These are phyloP conservation scores for Suillus paluster DNA, from an alignment of 768 basidiomycete genomes.

Conservation along the genomic window DNA sequence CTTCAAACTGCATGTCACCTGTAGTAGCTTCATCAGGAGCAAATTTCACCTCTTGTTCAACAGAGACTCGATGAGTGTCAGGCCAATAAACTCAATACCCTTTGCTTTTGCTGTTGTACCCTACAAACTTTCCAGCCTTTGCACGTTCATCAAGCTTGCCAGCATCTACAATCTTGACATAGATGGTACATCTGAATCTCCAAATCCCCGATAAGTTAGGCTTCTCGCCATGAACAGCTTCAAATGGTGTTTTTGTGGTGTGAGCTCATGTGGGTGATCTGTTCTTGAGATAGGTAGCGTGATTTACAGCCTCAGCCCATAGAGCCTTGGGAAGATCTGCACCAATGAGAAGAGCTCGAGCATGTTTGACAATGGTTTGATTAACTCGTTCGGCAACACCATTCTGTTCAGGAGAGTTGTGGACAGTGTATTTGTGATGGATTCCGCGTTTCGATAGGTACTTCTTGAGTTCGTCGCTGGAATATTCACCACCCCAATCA, in stretches of 20 bases:
- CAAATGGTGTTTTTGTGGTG: slow-evolving; percentile 28
- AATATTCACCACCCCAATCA: slow-evolving; percentile 33
- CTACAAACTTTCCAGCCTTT: slow-evolving; percentile 17
- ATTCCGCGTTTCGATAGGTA: slow-evolving; percentile 26
- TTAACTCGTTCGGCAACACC: slow-evolving; percentile 34
- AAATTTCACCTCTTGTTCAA: slow-evolving; percentile 21
- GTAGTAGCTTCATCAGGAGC: not conserved
- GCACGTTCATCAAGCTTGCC: slow-evolving; percentile 17
- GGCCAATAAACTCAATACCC: slow-evolving; percentile 26
- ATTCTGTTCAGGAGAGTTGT: slow-evolving; percentile 32
- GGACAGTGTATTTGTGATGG: slow-evolving; percentile 21
- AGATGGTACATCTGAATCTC: slow-evolving; percentile 24
- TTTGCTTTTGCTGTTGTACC: slow-evolving; percentile 18
- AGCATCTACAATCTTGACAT: slow-evolving; percentile 11
- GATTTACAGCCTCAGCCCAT: slow-evolving; percentile 29
- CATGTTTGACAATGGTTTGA: slow-evolving; percentile 22
- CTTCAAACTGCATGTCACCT: slow-evolving; percentile 17
- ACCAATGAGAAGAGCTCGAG: slow-evolving; percentile 22
- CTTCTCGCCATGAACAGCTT: slow-evolving; percentile 24
- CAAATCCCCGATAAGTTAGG: slow-evolving; percentile 29
- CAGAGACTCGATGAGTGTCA: slow-evolving; percentile 12
- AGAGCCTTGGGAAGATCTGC: slow-evolving; percentile 23
- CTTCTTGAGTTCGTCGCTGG: slow-evolving; percentile 18
- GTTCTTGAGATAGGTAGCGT: slow-evolving; percentile 27
- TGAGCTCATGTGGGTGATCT: slow-evolving; percentile 21